Base-by-base conservation (phyloP, 176 grass and related monocot genomes). In the Bothriochloa decipiens region DNA sequence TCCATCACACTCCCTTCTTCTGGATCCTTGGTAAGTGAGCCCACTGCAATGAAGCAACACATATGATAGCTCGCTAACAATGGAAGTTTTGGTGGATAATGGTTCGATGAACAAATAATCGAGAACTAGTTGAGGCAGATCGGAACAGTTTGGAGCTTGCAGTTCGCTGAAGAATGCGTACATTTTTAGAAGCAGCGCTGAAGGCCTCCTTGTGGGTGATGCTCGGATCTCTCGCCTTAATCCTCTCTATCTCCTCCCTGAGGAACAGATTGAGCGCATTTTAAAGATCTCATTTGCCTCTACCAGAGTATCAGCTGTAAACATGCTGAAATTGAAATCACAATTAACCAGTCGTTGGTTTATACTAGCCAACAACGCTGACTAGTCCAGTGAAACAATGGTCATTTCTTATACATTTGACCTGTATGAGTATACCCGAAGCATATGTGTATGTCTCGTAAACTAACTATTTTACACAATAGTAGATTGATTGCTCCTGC, bases 231-330 rank as follows among this genome's bases (percentile, higher is more conserved):
- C 46, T 68, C 5, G 53, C 79, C 81, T 94, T 94, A 22, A 94
- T 94, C 78, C 89, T 89, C 87, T 71, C 50, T 83, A 94, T 94
- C 87, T 94, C 92, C 85, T 92, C 92, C 79, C 92, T 94, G 75
- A 7, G 25, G 76, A 75, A 79, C 68, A 88, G 2, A 57, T 42
- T 2, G 15, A 18, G 1, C 35, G 8, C 43, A 20, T 57, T 70
- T 73, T 42, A 65, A 13, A 80, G 46, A 66, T 52, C 28, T 7
- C 65, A 63, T 27, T n/a, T 11, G 13, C 22, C 20, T 8, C 72
- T 6, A 77, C 7, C 20, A 57, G 41, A 81, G 62, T 27, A 52
- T 6, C 68, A 7, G 2, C 16, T 42, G 22, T 26, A 22, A 74
- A 50, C 7, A 20, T 65, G 41, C 5, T 45, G 14, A 74, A 74